Evolutionary conservation across 1,284 basidiomycete species (phyloP).

Genomic region (Cryptococcus hybrid): DNA sequence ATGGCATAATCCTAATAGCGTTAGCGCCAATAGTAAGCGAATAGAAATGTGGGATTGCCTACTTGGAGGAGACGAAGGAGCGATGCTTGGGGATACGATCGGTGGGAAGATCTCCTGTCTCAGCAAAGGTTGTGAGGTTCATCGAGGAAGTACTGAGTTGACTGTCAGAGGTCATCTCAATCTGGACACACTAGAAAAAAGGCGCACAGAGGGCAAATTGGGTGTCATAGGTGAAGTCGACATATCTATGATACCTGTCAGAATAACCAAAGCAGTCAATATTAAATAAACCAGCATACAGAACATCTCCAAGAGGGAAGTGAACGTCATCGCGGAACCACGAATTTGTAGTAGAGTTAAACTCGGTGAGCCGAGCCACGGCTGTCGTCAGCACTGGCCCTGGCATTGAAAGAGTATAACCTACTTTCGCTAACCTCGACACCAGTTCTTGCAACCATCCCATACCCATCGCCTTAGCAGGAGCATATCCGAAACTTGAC

Average conservation of each 20-base stretch:
- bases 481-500: slow-evolving; percentile 45
- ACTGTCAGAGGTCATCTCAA: neutral
- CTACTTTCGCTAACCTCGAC: slow-evolving; percentile 47
- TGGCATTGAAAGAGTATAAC: slow-evolving; percentile 3
- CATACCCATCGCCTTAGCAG: slow-evolving; percentile 47
- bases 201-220: slow-evolving; percentile 44
- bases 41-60: slow-evolving; percentile 3
- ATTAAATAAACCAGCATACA: slow-evolving; percentile 52
- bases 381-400: neutral
- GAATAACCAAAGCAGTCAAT: neutral
- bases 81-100: slow-evolving; percentile 65
- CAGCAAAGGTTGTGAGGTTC: slow-evolving; percentile 67
- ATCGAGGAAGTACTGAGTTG: slow-evolving; percentile 57
- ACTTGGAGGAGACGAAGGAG: slow-evolving; percentile 47
- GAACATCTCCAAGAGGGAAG: slow-evolving; percentile 62
- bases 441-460: slow-evolving; percentile 53
- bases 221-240: slow-evolving; percentile 49
- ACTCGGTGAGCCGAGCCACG: slow-evolving; percentile 55
- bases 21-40: neutral
- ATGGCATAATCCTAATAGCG: slow-evolving; percentile 49
- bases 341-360: slow-evolving; percentile 59
- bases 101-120: slow-evolving; percentile 65
- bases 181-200: neutral
- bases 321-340: slow-evolving; percentile 58
- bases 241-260: slow-evolving; percentile 21